These are phyloP conservation scores for Rostrohypoxylon terebratum DNA, from an alignment of 495 filamentous ascomycete genomes.

Conservation along the genomic window DNA sequence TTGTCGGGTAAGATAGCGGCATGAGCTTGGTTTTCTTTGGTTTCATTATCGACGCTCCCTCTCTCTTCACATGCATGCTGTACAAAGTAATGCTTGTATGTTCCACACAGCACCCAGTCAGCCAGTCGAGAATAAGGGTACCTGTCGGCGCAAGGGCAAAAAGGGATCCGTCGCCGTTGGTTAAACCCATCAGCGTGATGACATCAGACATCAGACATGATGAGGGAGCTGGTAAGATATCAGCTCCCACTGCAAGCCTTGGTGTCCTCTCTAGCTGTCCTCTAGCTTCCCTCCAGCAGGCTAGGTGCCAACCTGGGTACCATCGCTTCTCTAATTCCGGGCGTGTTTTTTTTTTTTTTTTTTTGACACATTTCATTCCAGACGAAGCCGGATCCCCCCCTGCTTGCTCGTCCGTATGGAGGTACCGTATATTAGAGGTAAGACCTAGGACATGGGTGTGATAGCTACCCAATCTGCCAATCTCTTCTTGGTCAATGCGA, in stretches of 20 bases:
- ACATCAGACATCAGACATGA: slow-evolving; percentile 46
- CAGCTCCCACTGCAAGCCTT: slow-evolving; percentile 28
- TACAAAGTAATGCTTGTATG: slow-evolving; percentile 17
- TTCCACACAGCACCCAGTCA: slow-evolving; percentile 13
- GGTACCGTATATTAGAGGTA: background rate
- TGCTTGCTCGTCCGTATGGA: background rate
- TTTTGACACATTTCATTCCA: slow-evolving; percentile 41
- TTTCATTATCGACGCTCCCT: slow-evolving; percentile 41
- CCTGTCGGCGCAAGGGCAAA: slow-evolving; percentile 32
- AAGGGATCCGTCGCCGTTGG: slow-evolving; percentile 28
- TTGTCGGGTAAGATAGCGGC: slow-evolving; percentile 39
- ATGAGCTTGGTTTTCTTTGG: slow-evolving; percentile 14
- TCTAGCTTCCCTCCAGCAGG: no score
- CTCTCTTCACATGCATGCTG: slow-evolving; percentile 36
- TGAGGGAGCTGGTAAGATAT: slow-evolving; percentile 26
- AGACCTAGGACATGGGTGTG: slow-evolving; percentile 34
- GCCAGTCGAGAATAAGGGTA: slow-evolving; percentile 20
- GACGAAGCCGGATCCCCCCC: slow-evolving; percentile 39
- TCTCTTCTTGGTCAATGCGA: slow-evolving; percentile 40
- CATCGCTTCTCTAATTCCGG: slow-evolving; percentile 27
- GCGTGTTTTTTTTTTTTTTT: slow-evolving; percentile 23
- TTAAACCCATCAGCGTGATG: slow-evolving; percentile 40
- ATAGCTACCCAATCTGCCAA: slow-evolving; percentile 43
- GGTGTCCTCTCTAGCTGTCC: background rate
- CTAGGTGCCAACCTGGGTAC: background rate